Conservation (phyloP, 495 filamentous ascomycete species). For the Parathielavia appendiculata region DNA sequence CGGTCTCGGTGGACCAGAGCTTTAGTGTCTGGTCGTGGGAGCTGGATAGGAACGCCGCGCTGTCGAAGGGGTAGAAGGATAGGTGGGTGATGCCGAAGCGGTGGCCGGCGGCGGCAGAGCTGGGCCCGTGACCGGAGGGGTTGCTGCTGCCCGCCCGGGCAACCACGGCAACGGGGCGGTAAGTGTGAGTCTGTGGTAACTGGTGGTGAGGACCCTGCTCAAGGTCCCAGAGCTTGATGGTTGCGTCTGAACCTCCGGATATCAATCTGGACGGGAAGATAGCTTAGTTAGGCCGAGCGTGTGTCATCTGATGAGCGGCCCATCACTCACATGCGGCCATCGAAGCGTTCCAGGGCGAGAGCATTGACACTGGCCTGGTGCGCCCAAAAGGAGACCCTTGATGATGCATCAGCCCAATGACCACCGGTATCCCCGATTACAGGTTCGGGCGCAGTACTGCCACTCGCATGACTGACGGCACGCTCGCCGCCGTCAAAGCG, state of each 20-base stretch:
- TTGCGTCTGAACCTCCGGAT: constrained; percentile 75
- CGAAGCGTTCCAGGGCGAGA: constrained; percentile 69
- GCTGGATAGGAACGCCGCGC: constrained; percentile 70
- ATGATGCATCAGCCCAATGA: background rate
- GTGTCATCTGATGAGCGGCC: background rate
- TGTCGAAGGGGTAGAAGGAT: constrained; percentile 84
- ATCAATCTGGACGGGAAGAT: constrained; percentile 52
- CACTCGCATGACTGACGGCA: constrained; percentile 11
- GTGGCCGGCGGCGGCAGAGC: constrained; percentile 43
- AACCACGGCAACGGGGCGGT: constrained; percentile 44
- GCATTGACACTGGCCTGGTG: constrained; percentile 73
- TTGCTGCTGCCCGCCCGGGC: constrained; percentile 21
- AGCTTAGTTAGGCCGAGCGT: background rate
- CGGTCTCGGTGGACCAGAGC: constrained; percentile 62
- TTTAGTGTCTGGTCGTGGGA: constrained; percentile 83
- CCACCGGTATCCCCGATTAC: background rate
- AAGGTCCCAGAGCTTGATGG: constrained; percentile 79
- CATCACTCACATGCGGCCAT: constrained; percentile 62
- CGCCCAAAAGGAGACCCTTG: constrained; percentile 42
- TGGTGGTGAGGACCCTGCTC: constrained; percentile 43
- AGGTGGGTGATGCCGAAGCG: constrained; percentile 78
- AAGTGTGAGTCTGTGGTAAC: constrained; percentile 37
- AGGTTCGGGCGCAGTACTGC: background rate
- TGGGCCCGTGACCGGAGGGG: background rate
- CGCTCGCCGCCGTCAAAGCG: constrained; percentile 59